Evolutionary conservation across 345 rosid species (phyloP).

Genomic region (Dovyalis caffra): DNA sequence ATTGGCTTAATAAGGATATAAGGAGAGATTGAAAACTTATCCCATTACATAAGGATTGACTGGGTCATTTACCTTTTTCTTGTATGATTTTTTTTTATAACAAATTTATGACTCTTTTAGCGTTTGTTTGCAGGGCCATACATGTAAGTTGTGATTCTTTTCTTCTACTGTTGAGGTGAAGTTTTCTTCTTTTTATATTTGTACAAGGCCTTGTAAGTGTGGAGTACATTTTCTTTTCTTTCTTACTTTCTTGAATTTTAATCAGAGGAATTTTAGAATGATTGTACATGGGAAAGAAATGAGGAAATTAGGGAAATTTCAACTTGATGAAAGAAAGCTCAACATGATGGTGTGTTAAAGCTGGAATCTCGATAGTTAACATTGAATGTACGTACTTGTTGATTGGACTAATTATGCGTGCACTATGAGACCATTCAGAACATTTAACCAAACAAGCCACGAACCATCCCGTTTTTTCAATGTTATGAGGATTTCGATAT

Average conservation of each 20-base stretch:
- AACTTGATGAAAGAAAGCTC: not conserved
- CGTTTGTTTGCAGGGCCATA: constrained; percentile 80
- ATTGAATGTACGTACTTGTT: not conserved
- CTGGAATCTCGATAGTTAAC: not conserved
- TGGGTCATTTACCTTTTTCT: not conserved
- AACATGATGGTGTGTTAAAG: not conserved
- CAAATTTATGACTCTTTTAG: constrained; percentile 8
- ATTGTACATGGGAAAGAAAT: not conserved
- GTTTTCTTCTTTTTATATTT: not conserved
- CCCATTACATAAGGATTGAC: too few species aligned
- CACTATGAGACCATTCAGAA: not conserved
- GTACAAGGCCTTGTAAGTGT: not conserved
- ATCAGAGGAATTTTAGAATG: not conserved
- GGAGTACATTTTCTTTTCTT: not conserved
- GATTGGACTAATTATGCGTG: not conserved
- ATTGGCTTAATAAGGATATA: too few species aligned
- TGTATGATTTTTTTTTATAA: not conserved
- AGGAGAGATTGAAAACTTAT: too few species aligned
- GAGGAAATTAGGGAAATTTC: not conserved
- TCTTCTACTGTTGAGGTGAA: constrained; percentile 14
- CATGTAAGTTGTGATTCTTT: constrained; percentile 59
- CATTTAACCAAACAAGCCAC: not conserved
- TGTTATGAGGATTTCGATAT: not conserved
- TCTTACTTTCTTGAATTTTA: too few species aligned
- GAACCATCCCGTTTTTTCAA: not conserved